phyloP scores from a whole-genome alignment of 2,329 filamentous ascomycete species.

The Ascosphaera aggregata region DNA sequence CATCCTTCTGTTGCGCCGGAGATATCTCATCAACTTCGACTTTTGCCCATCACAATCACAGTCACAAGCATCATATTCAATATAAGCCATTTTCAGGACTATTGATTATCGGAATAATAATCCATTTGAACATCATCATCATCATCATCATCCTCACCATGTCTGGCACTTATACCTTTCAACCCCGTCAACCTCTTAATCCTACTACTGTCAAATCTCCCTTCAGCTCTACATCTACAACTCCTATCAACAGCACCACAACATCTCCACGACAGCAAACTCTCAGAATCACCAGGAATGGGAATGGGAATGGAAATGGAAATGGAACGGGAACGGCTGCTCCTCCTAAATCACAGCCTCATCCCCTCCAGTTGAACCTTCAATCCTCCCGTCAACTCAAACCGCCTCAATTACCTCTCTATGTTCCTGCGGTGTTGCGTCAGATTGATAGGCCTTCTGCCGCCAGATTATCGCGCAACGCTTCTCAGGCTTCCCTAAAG shows the following conservation, averaged over 20 bases:
- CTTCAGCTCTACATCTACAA: conserved; percentile 24
- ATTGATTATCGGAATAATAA: too few relatives aligned
- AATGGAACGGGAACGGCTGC: too few relatives aligned
- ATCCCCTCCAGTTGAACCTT: conserved; percentile 13
- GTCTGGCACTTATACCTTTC: conserved; percentile 2
- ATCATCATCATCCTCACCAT: background rate
- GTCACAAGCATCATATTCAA: too few relatives aligned
- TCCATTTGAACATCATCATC: too few relatives aligned
- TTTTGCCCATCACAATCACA: too few relatives aligned
- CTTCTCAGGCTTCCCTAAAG: background rate
- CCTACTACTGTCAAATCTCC: conserved; percentile 14
- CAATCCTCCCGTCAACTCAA: conserved; percentile 32
- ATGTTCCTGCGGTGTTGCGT: conserved; percentile 38
- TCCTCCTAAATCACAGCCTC: background rate
- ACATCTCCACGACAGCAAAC: conserved; percentile 22
- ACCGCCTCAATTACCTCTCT: conserved; percentile 35
- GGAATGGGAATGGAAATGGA: too few relatives aligned
- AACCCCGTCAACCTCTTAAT: conserved; percentile 1
- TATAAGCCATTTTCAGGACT: too few relatives aligned
- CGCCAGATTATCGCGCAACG: conserved; percentile 14
- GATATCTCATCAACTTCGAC: too few relatives aligned
- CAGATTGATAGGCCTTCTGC: conserved; percentile 33
- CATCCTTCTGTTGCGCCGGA: too few relatives aligned
- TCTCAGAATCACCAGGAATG: too few relatives aligned
- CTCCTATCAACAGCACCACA: conserved; percentile 30